phyloP scores from a whole-genome alignment of 305 asterid genomes.

The Fraxinus albicans region DNA sequence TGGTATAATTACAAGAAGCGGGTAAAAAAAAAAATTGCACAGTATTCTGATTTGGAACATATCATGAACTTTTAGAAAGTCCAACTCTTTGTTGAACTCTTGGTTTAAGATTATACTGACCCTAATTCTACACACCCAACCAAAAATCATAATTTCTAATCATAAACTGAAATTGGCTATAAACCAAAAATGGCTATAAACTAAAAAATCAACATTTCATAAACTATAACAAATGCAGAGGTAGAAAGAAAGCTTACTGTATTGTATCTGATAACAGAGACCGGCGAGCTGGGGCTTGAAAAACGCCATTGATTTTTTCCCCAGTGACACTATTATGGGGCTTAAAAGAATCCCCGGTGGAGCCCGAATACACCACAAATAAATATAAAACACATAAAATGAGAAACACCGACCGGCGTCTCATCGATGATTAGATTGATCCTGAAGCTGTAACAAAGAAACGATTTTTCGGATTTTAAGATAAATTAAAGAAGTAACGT shows the following conservation, averaged over 20 bases:
- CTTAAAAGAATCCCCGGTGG: conserved; percentile 31
- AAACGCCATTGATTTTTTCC: conserved; percentile 27
- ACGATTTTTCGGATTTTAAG: not conserved
- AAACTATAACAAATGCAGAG: not conserved
- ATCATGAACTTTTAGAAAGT: not conserved
- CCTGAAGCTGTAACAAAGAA: not conserved
- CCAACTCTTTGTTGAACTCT: not conserved
- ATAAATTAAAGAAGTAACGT: conserved; percentile 5
- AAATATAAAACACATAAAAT: conserved; percentile 15
- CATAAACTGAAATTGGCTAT: not conserved
- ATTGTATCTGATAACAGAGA: conserved; percentile 37
- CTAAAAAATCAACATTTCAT: not conserved
- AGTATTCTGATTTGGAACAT: not conserved
- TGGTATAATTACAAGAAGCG: not conserved
- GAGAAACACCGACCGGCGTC: conserved; percentile 24
- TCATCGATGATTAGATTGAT: conserved; percentile 35
- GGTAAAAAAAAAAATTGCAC: not conserved
- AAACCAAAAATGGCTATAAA: not conserved
- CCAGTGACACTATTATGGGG: conserved; percentile 26
- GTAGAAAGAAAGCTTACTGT: not conserved
- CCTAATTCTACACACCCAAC: not conserved
- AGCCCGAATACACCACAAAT: conserved; percentile 22
- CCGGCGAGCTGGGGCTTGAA: conserved; percentile 48
- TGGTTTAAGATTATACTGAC: not conserved
- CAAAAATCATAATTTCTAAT: not conserved